These are phyloP conservation scores for Cetradonia linearis DNA, from an alignment of 495 filamentous ascomycete genomes.

Conservation along the genomic window DNA sequence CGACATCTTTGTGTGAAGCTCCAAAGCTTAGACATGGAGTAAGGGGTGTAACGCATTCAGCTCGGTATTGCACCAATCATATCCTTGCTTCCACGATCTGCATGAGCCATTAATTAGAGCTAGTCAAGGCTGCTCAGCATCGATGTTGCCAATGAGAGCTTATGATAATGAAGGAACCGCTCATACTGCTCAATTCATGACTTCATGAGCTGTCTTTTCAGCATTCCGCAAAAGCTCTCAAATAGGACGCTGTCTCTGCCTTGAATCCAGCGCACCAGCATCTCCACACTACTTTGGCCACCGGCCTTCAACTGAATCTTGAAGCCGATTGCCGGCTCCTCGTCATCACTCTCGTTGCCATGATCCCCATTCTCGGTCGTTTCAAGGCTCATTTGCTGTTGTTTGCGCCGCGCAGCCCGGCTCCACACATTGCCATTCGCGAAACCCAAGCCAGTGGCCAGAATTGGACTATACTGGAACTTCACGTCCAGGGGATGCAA, in stretches of 20 bases:
- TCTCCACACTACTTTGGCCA: conserved; percentile 25
- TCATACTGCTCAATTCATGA: not conserved
- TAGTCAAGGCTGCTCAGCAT: not conserved
- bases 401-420: conserved; percentile 50
- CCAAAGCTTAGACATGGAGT: not conserved
- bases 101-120: not conserved
- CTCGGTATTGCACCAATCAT: not conserved
- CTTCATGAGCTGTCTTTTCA: conserved; percentile 45
- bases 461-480: conserved; percentile 41
- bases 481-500: conserved; percentile 39
- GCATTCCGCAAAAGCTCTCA: conserved; percentile 79
- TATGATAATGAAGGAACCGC: no score
- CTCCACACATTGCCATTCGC: conserved; percentile 63
- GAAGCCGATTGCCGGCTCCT: conserved; percentile 37
- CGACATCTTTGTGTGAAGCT: no score
- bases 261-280: conserved; percentile 61
- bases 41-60: not conserved
- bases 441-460: conserved; percentile 42
- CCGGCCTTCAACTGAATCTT: conserved; percentile 33
- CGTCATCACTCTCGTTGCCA: conserved; percentile 21
- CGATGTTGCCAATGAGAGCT: not conserved
- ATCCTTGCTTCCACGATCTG: not conserved
- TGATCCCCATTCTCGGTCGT: conserved; percentile 19
- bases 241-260: conserved; percentile 68
- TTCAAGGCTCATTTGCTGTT: conserved; percentile 25